These are phyloP conservation scores for Copromyces sp. DNA, from an alignment of 495 filamentous ascomycete genomes.

Conservation along the genomic window DNA sequence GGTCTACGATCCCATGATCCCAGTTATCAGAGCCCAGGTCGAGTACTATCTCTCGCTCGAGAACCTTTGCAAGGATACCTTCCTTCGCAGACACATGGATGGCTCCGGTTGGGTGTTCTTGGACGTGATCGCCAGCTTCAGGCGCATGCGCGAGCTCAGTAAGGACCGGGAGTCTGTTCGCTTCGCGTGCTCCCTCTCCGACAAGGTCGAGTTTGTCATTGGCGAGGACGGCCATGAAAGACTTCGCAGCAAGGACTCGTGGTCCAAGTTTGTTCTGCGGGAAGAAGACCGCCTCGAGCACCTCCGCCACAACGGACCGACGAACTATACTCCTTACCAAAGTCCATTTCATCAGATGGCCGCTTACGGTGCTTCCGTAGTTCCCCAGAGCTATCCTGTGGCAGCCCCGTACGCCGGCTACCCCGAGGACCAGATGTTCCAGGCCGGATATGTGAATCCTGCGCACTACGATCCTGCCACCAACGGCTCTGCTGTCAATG, in stretches of 20 bases:
- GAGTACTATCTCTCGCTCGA: conserved; percentile 97
- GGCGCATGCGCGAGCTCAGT: conserved; percentile 64
- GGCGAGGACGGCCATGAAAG: conserved; percentile 67
- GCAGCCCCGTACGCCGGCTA: conserved; percentile 9
- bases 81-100: conserved; percentile 85
- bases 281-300: conserved; percentile 36
- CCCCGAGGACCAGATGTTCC: conserved; percentile 16
- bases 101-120: conserved; percentile 84
- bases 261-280: conserved; percentile 72
- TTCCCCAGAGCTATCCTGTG: conserved; percentile 6
- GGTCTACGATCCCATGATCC: conserved; percentile 13
- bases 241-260: conserved; percentile 66
- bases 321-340: conserved; percentile 5
- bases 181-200: conserved; percentile 59
- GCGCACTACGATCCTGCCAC: conserved; percentile 22
- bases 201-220: conserved; percentile 55
- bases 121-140: conserved; percentile 67
- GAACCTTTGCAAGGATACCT: conserved; percentile 91
- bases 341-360: conserved; percentile 2
- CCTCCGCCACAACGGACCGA: conserved; percentile 34
- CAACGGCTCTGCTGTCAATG: conserved; percentile 33
- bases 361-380: conserved; percentile 5
- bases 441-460: conserved; percentile 25
- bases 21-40: conserved; percentile 48
- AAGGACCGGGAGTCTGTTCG: conserved; percentile 60